phyloP scores from a whole-genome alignment of 306 rosid species.

The Arachis stenosperma region DNA sequence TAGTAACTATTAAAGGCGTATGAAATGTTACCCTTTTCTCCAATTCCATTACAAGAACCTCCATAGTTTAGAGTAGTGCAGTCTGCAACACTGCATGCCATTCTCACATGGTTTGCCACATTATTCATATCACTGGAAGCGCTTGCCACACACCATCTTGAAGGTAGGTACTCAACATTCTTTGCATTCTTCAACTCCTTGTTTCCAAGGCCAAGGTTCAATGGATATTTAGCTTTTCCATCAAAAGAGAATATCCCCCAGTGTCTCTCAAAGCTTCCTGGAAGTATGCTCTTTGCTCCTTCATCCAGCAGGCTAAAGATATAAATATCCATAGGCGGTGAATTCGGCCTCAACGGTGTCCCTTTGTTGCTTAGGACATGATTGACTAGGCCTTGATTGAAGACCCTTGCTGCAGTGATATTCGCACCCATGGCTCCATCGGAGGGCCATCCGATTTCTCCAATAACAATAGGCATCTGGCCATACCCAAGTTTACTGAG shows the following conservation, averaged over 20 bases:
- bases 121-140: constrained; percentile 54
- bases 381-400: constrained; percentile 79
- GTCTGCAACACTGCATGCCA: constrained; percentile 82
- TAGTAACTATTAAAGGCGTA: constrained; percentile 89
- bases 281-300: constrained; percentile 72
- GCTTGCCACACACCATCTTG: constrained; percentile 84
- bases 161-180: constrained; percentile 73
- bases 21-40: constrained; percentile 72
- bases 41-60: constrained; percentile 80
- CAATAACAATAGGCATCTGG: constrained; percentile 75
- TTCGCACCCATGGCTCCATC: constrained; percentile 83
- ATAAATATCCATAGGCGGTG: constrained; percentile 70
- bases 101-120: constrained; percentile 67
- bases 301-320: constrained; percentile 74
- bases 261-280: constrained; percentile 83
- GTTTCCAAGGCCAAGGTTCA: constrained; percentile 76
- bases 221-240: constrained; percentile 75
- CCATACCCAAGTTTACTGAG: constrained; percentile 69
- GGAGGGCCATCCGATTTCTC: constrained; percentile 89
- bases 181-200: constrained; percentile 64
- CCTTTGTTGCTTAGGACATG: constrained; percentile 65
- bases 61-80: constrained; percentile 80
- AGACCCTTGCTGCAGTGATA: constrained; percentile 70
- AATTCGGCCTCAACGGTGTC: constrained; percentile 72
- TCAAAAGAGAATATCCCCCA: constrained; percentile 88